Evolutionary conservation across 805 yeast species (phyloP), one percentile per base, ranked within the genome.

Genomic region (Hanseniaspora occidentalis): DNA sequence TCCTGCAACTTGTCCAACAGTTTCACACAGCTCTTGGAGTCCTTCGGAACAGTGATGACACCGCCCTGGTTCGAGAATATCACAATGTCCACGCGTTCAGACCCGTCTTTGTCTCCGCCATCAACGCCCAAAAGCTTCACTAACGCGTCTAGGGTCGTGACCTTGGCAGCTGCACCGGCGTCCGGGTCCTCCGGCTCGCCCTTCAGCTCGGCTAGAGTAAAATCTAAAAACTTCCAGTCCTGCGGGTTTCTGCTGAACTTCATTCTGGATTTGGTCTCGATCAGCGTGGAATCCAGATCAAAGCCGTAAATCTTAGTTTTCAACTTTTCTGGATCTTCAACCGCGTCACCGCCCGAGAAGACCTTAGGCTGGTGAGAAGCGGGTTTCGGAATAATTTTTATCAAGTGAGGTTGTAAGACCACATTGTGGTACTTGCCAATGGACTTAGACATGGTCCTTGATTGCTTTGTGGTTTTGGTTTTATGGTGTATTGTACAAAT

Each of bases 11-110:
- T 72, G 2, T 46, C 47, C 0, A 58, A 57, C 45, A 79, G 70
- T 18, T 63, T 63, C 3, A 50, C 36, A 31, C 59, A 58, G 40
- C 62, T 57, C 43, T 57, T 58, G 4, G 61, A 54, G 19, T 43
- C 52, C 10, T 47, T 38, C 8, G 62, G 63, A 5, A 46, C 49
- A 2, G 57, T 46, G 3, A 56, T 38, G 2, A 57, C 53, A 0
- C 77, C 80, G 17, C 89, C 95, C 57, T 89, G 98, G 54, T 89
- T 89, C 1, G 96, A 75, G 55, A 89, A 84, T 1, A 89, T 71
- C 3, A 79, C 88, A 3, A 86, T 48, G 1, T 70, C n/a, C n/a
- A n/a, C n/a, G n/a, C n/a, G n/a, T n/a, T n/a, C 45, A 36, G 64
- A 62, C 9, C 54, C 50, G 2, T 25, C 18, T 4, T 33, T 18